Conservation (phyloP, 2,329 filamentous ascomycete genomes). For the Cyclaneusma minus region DNA sequence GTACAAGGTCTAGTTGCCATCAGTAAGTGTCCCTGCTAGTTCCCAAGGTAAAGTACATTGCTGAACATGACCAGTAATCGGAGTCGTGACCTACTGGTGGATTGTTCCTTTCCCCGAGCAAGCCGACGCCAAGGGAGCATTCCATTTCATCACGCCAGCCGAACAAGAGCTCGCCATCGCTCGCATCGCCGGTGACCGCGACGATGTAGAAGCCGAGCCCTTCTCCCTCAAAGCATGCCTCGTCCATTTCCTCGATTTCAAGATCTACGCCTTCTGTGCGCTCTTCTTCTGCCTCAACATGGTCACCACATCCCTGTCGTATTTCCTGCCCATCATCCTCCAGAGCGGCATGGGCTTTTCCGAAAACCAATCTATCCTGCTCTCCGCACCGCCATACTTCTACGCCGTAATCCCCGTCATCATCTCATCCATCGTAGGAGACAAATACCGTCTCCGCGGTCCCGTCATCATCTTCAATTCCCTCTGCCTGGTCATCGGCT, state of each 20-base stretch:
- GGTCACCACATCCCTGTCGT: constrained; percentile 60
- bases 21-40: constrained; percentile 8
- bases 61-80: constrained; percentile 33
- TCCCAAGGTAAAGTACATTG: constrained; percentile 3
- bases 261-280: constrained; percentile 46
- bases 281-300: constrained; percentile 56
- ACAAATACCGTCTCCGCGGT: constrained; percentile 31
- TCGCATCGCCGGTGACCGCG: constrained; percentile 38
- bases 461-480: constrained; percentile 17
- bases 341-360: constrained; percentile 36
- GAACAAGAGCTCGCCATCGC: constrained; percentile 33
- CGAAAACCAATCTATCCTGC: constrained; percentile 33
- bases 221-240: constrained; percentile 33
- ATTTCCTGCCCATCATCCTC: constrained; percentile 69
- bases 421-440: constrained; percentile 36
- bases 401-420: constrained; percentile 31
- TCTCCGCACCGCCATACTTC: constrained; percentile 36
- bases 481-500: constrained; percentile 14
- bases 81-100: constrained; percentile 35
- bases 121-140: constrained; percentile 24
- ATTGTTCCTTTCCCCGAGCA: constrained; percentile 46
- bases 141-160: constrained; percentile 28
- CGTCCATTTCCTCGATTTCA: constrained; percentile 32
- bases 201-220: constrained; percentile 27
- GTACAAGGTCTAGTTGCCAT: constrained; percentile 34